Evolutionary conservation across 176 grass and related monocot genomes (phyloP), one percentile per base, ranked within the genome.

Genomic region (Musa troglodytarum): DNA sequence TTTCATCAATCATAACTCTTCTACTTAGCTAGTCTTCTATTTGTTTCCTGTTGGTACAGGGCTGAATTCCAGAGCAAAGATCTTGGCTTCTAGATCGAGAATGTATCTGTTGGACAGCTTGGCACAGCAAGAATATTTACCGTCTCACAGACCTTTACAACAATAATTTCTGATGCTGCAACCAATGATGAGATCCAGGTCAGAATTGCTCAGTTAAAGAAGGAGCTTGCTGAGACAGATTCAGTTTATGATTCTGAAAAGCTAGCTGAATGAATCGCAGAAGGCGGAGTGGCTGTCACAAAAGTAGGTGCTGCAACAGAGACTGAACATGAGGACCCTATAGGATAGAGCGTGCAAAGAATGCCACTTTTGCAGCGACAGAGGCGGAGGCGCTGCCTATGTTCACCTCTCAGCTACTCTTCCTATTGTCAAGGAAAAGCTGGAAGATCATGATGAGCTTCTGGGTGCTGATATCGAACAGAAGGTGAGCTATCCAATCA

Each of bases 261-360:
- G 50, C 16, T 53, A 52, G 69, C 69, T 72, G 69, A 72, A 25
- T 21, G 69, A 72, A 72, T 72, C 21, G 69, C 69, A 53, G 53
- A 72, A 53, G 69, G 69, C 11, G 19, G 69, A 13, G 69, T 72
- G 43, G 69, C 69, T 1, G 69, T 72, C 2, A 72, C 52, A 53
- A 72, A 72, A 53, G 69, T 72, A 52, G 69, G 69, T 72, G 69
- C 69, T 25, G 69, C 69, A 72, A 72, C 69, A 72, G 69, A 72
- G 50, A 72, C 69, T 4, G 70, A 72, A 51, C 51, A 54, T 16
- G 70, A 72, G 50, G 70, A 54, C 20, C 70, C 50, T 13, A 72
- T 14, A 51, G 51, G 70, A 54, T 72, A 15, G 70, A 54, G 11
- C 50, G 54, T 72, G 51, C 70, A 22, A 72, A 72, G 70, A 72